Percentiles rank a stretch among this genome's conserved stretches.
Conservation (phyloP, 2,329 filamentous ascomycete genomes). For the Botryosphaeria dothidea region DNA sequence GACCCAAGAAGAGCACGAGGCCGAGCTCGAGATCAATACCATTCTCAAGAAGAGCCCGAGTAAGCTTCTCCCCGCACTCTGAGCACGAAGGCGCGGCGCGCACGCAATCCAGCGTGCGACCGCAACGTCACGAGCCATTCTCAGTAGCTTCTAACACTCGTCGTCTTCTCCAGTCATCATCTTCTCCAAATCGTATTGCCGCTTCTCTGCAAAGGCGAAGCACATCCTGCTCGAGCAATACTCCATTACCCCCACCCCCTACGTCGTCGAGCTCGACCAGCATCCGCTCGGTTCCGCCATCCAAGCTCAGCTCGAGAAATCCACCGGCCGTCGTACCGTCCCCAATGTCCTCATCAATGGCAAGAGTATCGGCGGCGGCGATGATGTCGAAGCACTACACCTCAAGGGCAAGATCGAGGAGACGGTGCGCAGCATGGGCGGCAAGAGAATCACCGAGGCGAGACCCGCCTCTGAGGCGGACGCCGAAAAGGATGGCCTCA, state of each 20-base stretch:
- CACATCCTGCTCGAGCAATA: slow-evolving; percentile 81
- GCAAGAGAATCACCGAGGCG: slow-evolving; percentile 58
- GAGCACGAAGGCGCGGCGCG: background rate
- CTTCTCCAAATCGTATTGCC: slow-evolving; percentile 94
- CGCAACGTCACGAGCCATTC: background rate
- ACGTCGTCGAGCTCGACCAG: slow-evolving; percentile 86
- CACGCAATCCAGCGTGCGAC: slow-evolving; percentile 30
- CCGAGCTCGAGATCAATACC: slow-evolving; percentile 69
- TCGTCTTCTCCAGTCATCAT: slow-evolving; percentile 69
- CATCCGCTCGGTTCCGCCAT: slow-evolving; percentile 73
- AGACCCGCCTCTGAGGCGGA: background rate
- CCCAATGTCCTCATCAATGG: slow-evolving; percentile 90
- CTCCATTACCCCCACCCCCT: slow-evolving; percentile 76
- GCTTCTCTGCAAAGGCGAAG: slow-evolving; percentile 83
- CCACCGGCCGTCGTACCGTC: slow-evolving; percentile 81
- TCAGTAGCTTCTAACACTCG: background rate
- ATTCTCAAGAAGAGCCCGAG: slow-evolving; percentile 85
- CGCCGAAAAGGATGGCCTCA: background rate
- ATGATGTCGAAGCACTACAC: slow-evolving; percentile 74
- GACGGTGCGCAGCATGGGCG: slow-evolving; percentile 73
- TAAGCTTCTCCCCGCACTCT: slow-evolving; percentile 43
- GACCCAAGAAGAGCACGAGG: slow-evolving; percentile 61
- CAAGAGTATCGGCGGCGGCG: slow-evolving; percentile 84
- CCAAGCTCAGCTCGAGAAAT: slow-evolving; percentile 69
- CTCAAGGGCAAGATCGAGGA: slow-evolving; percentile 64